Evolutionary conservation across 2,329 filamentous ascomycete genomes (phyloP), one percentile per base, ranked within the genome.

Genomic region (Xylariaceae sp.): DNA sequence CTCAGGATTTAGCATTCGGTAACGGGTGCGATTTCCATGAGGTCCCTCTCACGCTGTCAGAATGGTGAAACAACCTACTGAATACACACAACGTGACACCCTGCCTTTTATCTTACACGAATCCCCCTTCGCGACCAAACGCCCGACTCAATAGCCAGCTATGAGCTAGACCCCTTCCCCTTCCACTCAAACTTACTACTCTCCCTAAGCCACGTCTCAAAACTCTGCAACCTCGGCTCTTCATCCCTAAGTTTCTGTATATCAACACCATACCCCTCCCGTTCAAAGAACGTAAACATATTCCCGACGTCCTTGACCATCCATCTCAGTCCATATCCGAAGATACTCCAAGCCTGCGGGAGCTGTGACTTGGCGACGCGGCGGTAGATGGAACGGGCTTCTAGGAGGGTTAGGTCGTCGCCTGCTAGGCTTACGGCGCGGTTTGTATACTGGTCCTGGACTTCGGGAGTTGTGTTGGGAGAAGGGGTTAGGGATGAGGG

Each of bases 211-310:
- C 69, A 74, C 6, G 56, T 57, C 58, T 71, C 68, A 33, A 73
- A 67, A 42, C 64, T 55, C 59, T 66, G 63, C 42, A 70, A 36
- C 6, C 55, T 45, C 10, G 65, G 65, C 42, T 68, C 58, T 49
- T 63, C 55, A 19, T 45, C 48, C 51, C 57, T 60, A 42, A 67
- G 51, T 11, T 58, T 62, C 18, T 49, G 51, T 9, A 74, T 63
- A 58, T 73, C 68, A 2, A 61, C 70, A 0, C 66, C 68, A 45
- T 72, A 73, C n/a, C 70, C 71, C n/a, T 65, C 58, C 11, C 55
- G 55, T 53, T 69, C 65, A 38, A 73, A 72, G 48, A 63, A 73
- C 11, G 36, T 27, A 41, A 71, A 70, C 69, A 71, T 73, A 5
- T 39, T 50, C 5, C 64, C 60, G 2, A 71, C 42, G 6, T 71